Conservation (phyloP, 2,329 filamentous ascomycete species). For the Aspergillus quadricinctus region DNA sequence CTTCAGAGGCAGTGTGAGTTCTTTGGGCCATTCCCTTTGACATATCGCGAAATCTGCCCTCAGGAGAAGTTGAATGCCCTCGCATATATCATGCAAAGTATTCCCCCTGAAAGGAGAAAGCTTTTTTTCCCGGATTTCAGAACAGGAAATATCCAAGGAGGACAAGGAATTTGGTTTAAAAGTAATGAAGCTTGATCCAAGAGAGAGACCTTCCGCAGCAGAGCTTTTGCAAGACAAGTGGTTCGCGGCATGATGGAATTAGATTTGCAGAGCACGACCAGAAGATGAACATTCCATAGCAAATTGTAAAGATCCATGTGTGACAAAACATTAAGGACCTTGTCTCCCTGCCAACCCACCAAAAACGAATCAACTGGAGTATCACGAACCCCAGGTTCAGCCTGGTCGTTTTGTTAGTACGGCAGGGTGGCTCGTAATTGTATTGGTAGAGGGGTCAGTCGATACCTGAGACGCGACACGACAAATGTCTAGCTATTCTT, state of each 20-base stretch:
- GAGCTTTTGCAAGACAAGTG: slow-evolving; percentile 37
- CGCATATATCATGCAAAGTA: background rate
- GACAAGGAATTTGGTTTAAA: slow-evolving; percentile 36
- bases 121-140: background rate
- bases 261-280: background rate
- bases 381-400: no score
- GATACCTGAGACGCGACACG: no score
- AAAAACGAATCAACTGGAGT: no score
- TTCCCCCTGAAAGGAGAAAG: background rate
- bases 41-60: background rate
- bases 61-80: background rate
- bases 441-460: no score
- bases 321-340: no score
- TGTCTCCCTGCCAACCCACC: no score
- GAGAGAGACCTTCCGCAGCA: slow-evolving; percentile 38
- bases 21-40: slow-evolving; percentile 1
- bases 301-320: no score
- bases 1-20: slow-evolving; percentile 4
- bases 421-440: no score
- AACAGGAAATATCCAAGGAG: slow-evolving; percentile 24
- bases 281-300: background rate
- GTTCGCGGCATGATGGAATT: slow-evolving; percentile 18
- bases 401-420: no score
- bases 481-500: no score
- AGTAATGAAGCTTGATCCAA: slow-evolving; percentile 43